Percentiles rank a stretch among this genome's conserved stretches.
phyloP scores from a whole-genome alignment of 2,329 filamentous ascomycete genomes.

The Graphium sp. region DNA sequence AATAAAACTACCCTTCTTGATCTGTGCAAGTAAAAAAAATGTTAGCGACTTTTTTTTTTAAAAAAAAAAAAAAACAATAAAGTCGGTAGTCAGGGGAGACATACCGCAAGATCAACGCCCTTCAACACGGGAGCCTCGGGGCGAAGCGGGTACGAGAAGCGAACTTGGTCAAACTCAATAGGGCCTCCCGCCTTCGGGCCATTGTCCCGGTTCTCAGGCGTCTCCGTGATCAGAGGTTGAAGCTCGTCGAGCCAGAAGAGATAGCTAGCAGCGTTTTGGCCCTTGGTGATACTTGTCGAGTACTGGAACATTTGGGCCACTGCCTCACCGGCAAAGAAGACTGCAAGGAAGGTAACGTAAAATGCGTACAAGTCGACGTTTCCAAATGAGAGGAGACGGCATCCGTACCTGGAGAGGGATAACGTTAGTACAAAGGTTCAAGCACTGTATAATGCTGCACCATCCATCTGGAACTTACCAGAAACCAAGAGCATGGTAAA shows the following conservation, averaged over 20 bases:
- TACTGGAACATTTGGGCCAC: conserved; percentile 25
- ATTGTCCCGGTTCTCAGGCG: conserved; percentile 7
- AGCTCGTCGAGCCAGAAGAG: conserved; percentile 20
- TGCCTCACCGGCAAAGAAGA: conserved; percentile 26
- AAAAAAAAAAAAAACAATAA: not conserved
- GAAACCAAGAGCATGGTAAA: conserved; percentile 16
- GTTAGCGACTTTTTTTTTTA: not conserved
- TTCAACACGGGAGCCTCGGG: conserved; percentile 17
- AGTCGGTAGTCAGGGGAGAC: conserved; percentile 44
- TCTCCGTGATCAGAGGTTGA: conserved; percentile 8
- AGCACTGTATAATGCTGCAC: conserved; percentile 13
- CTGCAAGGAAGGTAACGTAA: conserved; percentile 31
- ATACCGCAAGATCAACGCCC: conserved; percentile 17
- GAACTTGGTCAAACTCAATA: conserved; percentile 30
- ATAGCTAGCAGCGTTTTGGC: conserved; percentile 27
- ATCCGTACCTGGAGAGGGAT: conserved; percentile 17
- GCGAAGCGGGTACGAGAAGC: conserved; percentile 38
- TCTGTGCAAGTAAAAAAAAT: conserved; percentile 7
- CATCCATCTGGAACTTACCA: conserved; percentile 12
- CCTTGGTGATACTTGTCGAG: conserved; percentile 30
- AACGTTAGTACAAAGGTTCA: conserved; percentile 25
- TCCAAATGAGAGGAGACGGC: conserved; percentile 19
- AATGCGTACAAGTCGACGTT: conserved; percentile 29
- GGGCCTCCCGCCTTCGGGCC: conserved; percentile 9
- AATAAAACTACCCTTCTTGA: conserved; percentile 27